Percentiles rank a stretch among this genome's conserved stretches.
phyloP scores from a whole-genome alignment of 2,329 filamentous ascomycete species.

The Pseudophaeomoniella oleicola region DNA sequence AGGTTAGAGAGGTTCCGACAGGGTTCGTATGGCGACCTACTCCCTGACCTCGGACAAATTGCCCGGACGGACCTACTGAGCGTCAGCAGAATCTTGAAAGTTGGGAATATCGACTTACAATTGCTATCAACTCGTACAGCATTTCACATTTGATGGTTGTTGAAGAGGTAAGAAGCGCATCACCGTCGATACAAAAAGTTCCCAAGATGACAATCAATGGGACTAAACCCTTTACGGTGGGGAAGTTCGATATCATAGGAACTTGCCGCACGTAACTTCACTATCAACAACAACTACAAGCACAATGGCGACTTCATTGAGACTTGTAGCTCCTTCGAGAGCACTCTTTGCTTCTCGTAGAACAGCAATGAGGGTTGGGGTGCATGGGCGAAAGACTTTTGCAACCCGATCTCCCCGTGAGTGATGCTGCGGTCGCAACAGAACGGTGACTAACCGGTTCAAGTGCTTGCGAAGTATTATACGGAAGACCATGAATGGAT shows the following conservation, averaged over 20 bases:
- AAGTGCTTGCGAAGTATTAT: conserved; percentile 56
- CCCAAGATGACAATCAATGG: background rate
- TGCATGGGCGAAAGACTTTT: conserved; percentile 3
- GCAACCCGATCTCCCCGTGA: conserved; percentile 6
- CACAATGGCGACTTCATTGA: background rate
- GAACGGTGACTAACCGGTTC: conserved; percentile 1
- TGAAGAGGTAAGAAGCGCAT: background rate
- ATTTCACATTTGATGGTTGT: conserved; percentile 35
- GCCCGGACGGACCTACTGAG: conserved; percentile 69
- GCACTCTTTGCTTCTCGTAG: background rate
- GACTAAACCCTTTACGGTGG: background rate
- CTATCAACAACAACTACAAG: background rate
- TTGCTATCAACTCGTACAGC: conserved; percentile 95
- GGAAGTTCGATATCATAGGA: too few species aligned
- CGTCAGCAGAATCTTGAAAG: conserved; percentile 6
- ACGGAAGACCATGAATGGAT: conserved; percentile 98
- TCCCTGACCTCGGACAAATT: conserved; percentile 88
- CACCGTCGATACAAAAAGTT: background rate
- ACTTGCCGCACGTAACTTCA: too few species aligned
- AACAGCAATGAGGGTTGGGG: background rate
- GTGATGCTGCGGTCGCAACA: conserved; percentile 1
- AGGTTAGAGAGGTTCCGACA: conserved; percentile 4
- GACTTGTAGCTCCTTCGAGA: background rate
- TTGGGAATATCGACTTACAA: conserved; percentile 45
- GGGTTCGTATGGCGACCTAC: conserved; percentile 37